phyloP scores from a whole-genome alignment of 345 rosid species.

The Hibiscus tridactylites region DNA sequence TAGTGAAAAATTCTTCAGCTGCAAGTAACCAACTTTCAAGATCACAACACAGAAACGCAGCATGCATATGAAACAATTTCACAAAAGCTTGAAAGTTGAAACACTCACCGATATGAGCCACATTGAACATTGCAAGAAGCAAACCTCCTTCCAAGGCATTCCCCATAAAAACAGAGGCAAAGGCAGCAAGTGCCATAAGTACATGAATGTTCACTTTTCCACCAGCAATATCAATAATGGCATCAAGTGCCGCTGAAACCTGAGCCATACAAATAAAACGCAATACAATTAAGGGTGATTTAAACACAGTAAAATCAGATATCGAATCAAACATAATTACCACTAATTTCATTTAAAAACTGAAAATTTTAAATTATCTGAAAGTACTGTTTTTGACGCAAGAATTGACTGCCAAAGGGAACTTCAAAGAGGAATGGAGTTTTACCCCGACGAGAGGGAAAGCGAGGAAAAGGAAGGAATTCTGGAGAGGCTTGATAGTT shows the following conservation, averaged over 20 bases:
- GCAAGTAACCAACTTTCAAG: constrained; percentile 18
- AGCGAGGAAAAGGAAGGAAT: constrained; percentile 51
- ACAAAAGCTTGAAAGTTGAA: constrained; percentile 8
- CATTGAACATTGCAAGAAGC: constrained; percentile 93
- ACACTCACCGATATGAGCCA: constrained; percentile 82
- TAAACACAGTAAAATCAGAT: neutral
- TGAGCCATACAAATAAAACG: constrained; percentile 17
- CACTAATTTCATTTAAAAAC: neutral
- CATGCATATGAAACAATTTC: neutral
- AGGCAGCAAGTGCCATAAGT: constrained; percentile 91
- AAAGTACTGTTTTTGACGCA: neutral
- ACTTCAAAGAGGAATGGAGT: neutral
- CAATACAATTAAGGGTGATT: neutral
- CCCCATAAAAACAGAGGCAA: constrained; percentile 94
- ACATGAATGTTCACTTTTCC: constrained; percentile 96
- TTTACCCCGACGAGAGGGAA: constrained; percentile 92
- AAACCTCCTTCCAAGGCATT: constrained; percentile 91
- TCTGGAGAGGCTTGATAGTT: constrained; percentile 53
- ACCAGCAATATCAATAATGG: constrained; percentile 74
- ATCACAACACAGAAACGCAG: constrained; percentile 9
- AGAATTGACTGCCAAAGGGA: neutral
- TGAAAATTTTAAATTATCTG: neutral
- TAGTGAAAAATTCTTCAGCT: constrained; percentile 98
- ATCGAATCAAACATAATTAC: neutral
- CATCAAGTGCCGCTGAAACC: constrained; percentile 92